Percentiles rank a stretch among this genome's conserved stretches.
These are phyloP conservation scores for Entomophthora muscae DNA, from an alignment of 371 early-diverging fungal species.

Conservation along the genomic window DNA sequence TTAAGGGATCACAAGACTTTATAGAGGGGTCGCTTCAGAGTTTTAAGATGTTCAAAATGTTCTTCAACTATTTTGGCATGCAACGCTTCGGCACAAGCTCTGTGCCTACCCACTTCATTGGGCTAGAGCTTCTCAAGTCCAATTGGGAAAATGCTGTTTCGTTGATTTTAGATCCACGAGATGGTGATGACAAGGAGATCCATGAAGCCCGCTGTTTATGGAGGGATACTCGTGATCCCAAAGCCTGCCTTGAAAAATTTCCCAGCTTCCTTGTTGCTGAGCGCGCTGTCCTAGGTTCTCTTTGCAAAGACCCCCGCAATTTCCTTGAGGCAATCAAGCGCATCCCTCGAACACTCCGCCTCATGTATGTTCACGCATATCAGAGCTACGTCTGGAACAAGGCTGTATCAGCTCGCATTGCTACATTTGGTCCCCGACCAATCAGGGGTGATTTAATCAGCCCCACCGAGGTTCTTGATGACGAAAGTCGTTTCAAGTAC, in stretches of 20 bases:
- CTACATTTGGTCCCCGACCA: conserved; percentile 46
- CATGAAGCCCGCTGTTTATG: conserved; percentile 46
- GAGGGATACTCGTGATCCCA: conserved; percentile 40
- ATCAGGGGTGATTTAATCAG: conserved; percentile 73
- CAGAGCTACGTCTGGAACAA: conserved; percentile 95
- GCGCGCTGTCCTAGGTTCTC: conserved; percentile 17
- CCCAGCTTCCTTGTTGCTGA: conserved; percentile 61
- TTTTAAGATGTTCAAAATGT: conserved; percentile 52
- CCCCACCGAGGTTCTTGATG: conserved; percentile 4
- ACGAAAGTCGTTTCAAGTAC: conserved; percentile 39
- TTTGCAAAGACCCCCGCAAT: conserved; percentile 23
- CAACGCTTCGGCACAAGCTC: conserved; percentile 99
- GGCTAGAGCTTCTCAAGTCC: conserved; percentile 54
- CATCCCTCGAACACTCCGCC: conserved; percentile 68
- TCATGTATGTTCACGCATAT: conserved; percentile 94
- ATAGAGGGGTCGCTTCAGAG: background rate
- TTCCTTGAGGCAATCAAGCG: conserved; percentile 40
- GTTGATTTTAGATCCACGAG: conserved; percentile 58
- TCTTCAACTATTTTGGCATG: conserved; percentile 96
- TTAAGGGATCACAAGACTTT: background rate
- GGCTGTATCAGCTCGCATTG: conserved; percentile 58
- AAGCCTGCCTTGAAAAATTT: conserved; percentile 34
- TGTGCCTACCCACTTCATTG: conserved; percentile 80
- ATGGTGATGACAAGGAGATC: conserved; percentile 39
- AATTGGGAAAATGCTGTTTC: conserved; percentile 61